Conservation (phyloP, 192 early-diverging fungal species). For the Backusella westeae region DNA sequence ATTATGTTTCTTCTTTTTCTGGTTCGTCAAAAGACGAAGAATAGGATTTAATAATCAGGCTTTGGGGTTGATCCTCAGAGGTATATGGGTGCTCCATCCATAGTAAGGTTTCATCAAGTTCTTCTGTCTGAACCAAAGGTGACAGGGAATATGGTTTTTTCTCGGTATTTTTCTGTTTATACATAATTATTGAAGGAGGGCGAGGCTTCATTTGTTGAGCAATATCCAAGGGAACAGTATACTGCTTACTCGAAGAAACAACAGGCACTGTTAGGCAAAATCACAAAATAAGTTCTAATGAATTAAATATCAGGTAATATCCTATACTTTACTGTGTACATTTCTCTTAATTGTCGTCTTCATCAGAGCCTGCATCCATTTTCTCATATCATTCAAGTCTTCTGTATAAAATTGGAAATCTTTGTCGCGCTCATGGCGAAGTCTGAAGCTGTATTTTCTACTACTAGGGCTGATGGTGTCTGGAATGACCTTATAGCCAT, state of each 20-base stretch:
- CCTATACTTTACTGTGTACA: slow-evolving; percentile 15
- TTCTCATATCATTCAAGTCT: slow-evolving; percentile 40
- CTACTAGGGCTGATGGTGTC: slow-evolving; percentile 52
- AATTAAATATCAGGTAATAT: background rate
- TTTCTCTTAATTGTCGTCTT: slow-evolving; percentile 57
- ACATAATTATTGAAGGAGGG: slow-evolving; percentile 12
- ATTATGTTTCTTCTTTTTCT: background rate
- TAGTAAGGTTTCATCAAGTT: background rate
- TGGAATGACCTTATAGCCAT: slow-evolving; percentile 51
- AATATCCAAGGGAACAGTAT: slow-evolving; percentile 48
- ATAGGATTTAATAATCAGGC: background rate
- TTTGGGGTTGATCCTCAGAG: background rate
- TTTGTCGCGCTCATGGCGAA: slow-evolving; percentile 47
- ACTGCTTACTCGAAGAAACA: slow-evolving; percentile 54
- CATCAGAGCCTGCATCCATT: slow-evolving; percentile 57
- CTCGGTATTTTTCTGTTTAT: background rate
- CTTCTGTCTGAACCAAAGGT: background rate
- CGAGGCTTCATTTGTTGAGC: slow-evolving; percentile 48
- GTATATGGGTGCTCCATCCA: background rate
- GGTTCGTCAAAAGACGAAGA: background rate
- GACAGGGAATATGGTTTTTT: background rate
- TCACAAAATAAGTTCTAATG: background rate
- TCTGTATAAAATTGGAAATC: slow-evolving; percentile 55
- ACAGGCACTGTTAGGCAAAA: slow-evolving; percentile 42
- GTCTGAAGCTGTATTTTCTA: slow-evolving; percentile 56